Percentiles rank a stretch among this genome's conserved stretches.
Evolutionary conservation across 176 grass and related monocot genomes (phyloP).

Genomic region (Saccharum officinarum): DNA sequence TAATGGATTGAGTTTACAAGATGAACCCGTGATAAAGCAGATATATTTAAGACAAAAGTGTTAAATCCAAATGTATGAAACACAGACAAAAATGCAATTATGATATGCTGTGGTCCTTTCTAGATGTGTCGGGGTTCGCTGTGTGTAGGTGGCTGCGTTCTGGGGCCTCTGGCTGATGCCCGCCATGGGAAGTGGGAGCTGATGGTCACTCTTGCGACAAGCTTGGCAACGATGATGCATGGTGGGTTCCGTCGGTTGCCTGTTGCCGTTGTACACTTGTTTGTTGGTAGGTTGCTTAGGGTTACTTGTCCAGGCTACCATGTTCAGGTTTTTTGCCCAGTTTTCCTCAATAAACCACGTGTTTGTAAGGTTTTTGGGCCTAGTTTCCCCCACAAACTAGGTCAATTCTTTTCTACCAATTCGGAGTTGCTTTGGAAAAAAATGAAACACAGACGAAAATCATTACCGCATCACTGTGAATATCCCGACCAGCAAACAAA

Average conservation of each 20-base stretch:
- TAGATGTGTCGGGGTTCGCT: not conserved
- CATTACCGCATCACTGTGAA: conserved; percentile 83
- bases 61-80: conserved; percentile 13
- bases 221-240: not conserved
- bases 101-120: not conserved
- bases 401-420: not conserved
- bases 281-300: not conserved
- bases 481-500: conserved; percentile 81
- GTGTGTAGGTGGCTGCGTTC: not conserved
- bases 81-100: conserved; percentile 9
- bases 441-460: conserved; percentile 19
- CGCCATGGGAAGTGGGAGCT: not conserved
- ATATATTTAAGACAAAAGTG: not conserved
- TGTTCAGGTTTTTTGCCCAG: not conserved
- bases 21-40: not conserved
- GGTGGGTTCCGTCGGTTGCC: not conserved
- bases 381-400: not conserved
- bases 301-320: not conserved
- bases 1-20: conserved; percentile 1
- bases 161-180: not conserved
- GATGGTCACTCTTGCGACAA: not conserved
- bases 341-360: not conserved
- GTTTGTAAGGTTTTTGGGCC: not conserved
- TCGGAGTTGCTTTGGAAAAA: not conserved
- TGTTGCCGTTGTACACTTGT: not conserved